Evolutionary conservation across 331 rosid genomes (phyloP).

Genomic region (Rosa hybrid): DNA sequence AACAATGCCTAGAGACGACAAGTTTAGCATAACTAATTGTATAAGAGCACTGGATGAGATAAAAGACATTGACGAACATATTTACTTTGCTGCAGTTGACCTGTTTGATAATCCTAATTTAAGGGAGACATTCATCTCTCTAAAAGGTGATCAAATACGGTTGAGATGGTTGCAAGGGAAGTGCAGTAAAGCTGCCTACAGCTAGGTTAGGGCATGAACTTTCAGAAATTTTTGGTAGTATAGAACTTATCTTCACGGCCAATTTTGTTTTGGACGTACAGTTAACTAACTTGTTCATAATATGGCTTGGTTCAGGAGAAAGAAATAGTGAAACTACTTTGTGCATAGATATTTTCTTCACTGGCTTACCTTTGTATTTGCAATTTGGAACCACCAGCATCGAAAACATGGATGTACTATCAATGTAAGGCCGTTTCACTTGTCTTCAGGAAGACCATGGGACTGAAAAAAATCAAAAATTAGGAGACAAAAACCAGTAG

Average conservation of each 20-base stretch:
- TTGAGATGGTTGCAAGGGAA: constrained; percentile 71
- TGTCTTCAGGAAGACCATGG: neutral
- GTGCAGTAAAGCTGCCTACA: constrained; percentile 36
- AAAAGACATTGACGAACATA: constrained; percentile 47
- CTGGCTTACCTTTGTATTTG: neutral
- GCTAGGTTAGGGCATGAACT: constrained; percentile 8
- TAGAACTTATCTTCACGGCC: constrained; percentile 10
- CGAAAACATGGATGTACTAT: neutral
- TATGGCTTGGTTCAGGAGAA: constrained; percentile 16
- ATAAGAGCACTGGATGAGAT: constrained; percentile 76
- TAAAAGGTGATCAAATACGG: constrained; percentile 53
- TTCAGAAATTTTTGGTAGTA: neutral
- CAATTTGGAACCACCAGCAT: neutral
- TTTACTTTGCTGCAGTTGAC: constrained; percentile 71
- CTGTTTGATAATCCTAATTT: constrained; percentile 69
- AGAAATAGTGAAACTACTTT: constrained; percentile 17
- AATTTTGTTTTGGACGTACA: neutral
- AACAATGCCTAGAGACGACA: constrained; percentile 42
- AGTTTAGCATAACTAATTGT: constrained; percentile 68
- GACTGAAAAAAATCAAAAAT: neutral
- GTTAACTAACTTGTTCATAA: constrained; percentile 21
- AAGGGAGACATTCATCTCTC: constrained; percentile 70
- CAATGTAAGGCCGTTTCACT: neutral
- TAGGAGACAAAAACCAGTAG: neutral
- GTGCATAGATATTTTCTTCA: neutral